Conservation (phyloP, 208 protist species). For the Acanthamoeba culbertsoni region DNA sequence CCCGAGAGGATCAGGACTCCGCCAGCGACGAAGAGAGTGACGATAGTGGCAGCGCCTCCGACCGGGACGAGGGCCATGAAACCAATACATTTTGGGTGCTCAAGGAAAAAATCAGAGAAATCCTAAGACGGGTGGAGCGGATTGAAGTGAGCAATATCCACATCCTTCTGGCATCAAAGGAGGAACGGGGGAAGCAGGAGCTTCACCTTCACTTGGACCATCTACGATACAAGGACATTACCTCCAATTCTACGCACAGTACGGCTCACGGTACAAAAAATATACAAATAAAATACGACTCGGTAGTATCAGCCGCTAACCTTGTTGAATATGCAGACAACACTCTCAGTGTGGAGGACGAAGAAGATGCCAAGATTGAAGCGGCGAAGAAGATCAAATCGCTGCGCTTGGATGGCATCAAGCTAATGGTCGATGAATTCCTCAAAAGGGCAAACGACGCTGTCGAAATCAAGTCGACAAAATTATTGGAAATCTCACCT, state of each 20-base stretch:
- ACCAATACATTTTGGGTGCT: not conserved
- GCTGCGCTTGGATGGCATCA: not conserved
- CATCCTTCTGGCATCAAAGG: not conserved
- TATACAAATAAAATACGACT: too few species aligned
- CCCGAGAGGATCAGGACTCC: not conserved
- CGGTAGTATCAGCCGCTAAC: not conserved
- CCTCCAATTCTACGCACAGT: too few species aligned
- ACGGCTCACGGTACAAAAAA: too few species aligned
- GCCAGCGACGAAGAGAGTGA: not conserved
- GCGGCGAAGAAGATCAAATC: not conserved
- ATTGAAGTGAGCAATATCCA: not conserved
- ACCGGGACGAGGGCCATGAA: not conserved
- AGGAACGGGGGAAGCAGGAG: not conserved
- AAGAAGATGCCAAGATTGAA: not conserved
- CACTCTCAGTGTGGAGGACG: not conserved
- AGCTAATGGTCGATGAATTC: conserved; percentile 12
- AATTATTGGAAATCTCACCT: not conserved
- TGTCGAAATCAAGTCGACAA: not conserved
- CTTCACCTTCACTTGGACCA: conserved; percentile 5
- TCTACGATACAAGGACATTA: not conserved
- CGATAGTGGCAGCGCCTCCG: not conserved
- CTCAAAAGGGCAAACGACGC: not conserved
- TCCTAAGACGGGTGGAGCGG: not conserved
- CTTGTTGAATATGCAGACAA: not conserved
- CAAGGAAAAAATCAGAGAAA: conserved; percentile 24